phyloP scores from a whole-genome alignment of 768 basidiomycete genomes.

The Tephrocybe rancida region DNA sequence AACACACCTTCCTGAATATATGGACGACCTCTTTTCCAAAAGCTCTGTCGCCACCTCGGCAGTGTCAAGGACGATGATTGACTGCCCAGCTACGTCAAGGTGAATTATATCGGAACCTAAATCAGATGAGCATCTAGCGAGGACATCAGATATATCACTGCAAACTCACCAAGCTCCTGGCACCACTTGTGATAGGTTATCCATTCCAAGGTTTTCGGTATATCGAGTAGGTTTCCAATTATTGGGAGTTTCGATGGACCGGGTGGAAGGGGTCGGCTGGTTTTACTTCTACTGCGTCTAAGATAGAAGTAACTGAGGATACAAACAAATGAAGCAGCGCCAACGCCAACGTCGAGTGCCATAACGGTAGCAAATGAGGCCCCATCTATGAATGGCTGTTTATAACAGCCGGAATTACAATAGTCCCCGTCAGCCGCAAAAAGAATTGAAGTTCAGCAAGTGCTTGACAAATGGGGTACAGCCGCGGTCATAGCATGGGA shows the following conservation, averaged over 20 bases:
- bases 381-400: too few relatives aligned
- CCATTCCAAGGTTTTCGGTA: constrained; percentile 39
- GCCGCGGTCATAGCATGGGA: too few relatives aligned
- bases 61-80: constrained; percentile 25
- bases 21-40: constrained; percentile 24
- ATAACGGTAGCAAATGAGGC: too few relatives aligned
- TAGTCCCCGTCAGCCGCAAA: too few relatives aligned
- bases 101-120: constrained; percentile 27
- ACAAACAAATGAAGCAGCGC: constrained; percentile 14
- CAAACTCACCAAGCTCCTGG: constrained; percentile 31
- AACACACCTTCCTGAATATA: constrained; percentile 16
- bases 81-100: constrained; percentile 21
- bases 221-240: constrained; percentile 40
- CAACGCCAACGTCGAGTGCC: not conserved
- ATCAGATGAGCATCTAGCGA: too few relatives aligned
- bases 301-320: constrained; percentile 22
- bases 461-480: too few relatives aligned
- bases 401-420: too few relatives aligned
- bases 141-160: not conserved
- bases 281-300: too few relatives aligned
- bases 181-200: constrained; percentile 41
- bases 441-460: too few relatives aligned
- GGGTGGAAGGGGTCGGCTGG: constrained; percentile 41
- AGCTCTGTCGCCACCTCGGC: constrained; percentile 23
- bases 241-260: constrained; percentile 41